These are phyloP conservation scores for Claviceps spartinae DNA, from an alignment of 2,329 filamentous ascomycete species.

Conservation along the genomic window DNA sequence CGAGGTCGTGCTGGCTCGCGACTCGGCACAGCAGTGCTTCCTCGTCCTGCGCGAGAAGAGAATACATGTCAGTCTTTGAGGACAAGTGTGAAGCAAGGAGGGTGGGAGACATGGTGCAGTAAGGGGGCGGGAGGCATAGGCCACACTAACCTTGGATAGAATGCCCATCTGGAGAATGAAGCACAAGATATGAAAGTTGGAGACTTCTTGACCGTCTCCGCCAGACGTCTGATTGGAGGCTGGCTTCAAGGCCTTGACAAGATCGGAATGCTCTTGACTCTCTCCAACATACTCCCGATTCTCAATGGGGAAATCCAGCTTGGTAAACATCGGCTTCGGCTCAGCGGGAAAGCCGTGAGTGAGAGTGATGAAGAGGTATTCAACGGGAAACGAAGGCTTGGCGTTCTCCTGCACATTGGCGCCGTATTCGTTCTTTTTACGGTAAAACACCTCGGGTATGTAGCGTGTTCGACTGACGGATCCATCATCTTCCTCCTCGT, in stretches of 20 bases:
- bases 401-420: slow-evolving; percentile 95
- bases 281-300: slow-evolving; percentile 81
- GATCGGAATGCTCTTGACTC: slow-evolving; percentile 60
- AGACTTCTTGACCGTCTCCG: slow-evolving; percentile 54
- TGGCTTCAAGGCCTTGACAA: slow-evolving; percentile 55
- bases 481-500: slow-evolving; percentile 73
- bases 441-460: slow-evolving; percentile 95
- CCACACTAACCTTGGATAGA: slow-evolving; percentile 60
- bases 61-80: not conserved
- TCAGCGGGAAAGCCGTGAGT: slow-evolving; percentile 89
- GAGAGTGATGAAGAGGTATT: slow-evolving; percentile 89
- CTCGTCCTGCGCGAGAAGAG: slow-evolving; percentile 54
- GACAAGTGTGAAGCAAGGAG: not conserved
- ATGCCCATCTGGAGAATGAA: slow-evolving; percentile 72
- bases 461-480: slow-evolving; percentile 61
- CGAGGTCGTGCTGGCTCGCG: slow-evolving; percentile 66
- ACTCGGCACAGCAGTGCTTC: slow-evolving; percentile 74
- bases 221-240: slow-evolving; percentile 44
- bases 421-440: slow-evolving; percentile 89
- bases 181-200: slow-evolving; percentile 88
- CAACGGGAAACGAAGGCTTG: slow-evolving; percentile 89
- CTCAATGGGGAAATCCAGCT: slow-evolving; percentile 71
- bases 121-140: slow-evolving; percentile 3
- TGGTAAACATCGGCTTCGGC: slow-evolving; percentile 62
- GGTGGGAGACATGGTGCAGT: not conserved